Conservation (phyloP, 2,329 filamentous ascomycete species). For the Trichoderma semiorbis region DNA sequence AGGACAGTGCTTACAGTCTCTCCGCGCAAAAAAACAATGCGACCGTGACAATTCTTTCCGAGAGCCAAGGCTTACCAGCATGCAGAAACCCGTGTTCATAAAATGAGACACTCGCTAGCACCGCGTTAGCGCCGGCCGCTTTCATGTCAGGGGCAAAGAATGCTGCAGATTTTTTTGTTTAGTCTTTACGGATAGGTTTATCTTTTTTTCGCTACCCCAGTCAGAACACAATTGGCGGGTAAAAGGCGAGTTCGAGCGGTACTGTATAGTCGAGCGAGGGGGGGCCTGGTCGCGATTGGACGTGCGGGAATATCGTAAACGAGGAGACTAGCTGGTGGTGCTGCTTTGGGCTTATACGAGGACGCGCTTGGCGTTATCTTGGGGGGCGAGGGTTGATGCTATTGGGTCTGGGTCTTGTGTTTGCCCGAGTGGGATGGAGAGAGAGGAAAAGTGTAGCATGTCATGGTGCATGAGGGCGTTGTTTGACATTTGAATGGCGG, state of each 20-base stretch:
- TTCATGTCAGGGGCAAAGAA: background rate
- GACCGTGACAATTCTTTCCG: background rate
- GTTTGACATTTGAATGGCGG: background rate
- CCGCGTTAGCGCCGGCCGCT: background rate
- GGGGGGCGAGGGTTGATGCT: background rate
- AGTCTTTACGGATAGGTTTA: background rate
- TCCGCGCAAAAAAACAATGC: background rate
- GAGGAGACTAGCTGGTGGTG: background rate
- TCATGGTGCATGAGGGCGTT: background rate
- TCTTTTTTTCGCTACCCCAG: background rate
- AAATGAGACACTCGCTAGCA: slow-evolving; percentile 11
- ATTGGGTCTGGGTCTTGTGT: background rate
- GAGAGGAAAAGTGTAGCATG: background rate
- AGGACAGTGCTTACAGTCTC: background rate
- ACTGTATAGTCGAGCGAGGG: background rate
- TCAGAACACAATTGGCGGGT: background rate
- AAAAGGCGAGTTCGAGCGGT: background rate
- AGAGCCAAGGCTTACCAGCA: background rate
- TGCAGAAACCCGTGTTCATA: background rate
- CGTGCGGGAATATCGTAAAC: background rate
- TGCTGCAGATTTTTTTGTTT: background rate
- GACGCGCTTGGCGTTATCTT: background rate
- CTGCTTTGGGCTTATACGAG: background rate
- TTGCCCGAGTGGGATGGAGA: background rate
- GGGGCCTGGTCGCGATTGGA: background rate